Base-by-base conservation (phyloP, 768 basidiomycete species). In the Tulasnella sp. region DNA sequence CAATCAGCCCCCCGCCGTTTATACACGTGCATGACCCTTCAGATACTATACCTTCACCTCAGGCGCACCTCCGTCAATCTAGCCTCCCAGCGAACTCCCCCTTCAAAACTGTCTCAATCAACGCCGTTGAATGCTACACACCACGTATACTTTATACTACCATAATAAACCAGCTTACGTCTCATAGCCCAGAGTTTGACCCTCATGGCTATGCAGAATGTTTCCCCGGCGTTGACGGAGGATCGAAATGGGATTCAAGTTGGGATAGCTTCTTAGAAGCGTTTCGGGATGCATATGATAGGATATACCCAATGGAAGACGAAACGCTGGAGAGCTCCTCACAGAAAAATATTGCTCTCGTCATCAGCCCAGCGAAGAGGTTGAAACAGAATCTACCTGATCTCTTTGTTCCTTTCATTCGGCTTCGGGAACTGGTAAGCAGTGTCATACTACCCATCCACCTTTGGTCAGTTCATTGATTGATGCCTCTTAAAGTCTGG, bases 331-430 rank as follows among this genome's bases (percentile, higher is more conserved):
- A 11, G n/a, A 43, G 32, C n/a, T n/a, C n/a, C n/a, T n/a, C n/a
- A 23, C 27, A 13, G 11, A 72, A 55, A 52, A n/a, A 56, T 88
- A 64, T 79, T 85, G 9, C 72, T 90, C 34, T 38, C 43, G 71
- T 84, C 4, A 68, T 90, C 42, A 83, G 87, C 63, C 74, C 76
- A n/a, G 83, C 81, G 0, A 86, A 90, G 68, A 74, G 80, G 45
- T 69, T 90, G 61, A 80, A 75, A 62, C 82, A 83, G 29, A 73
- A 68, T 17, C 71, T 86, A 51, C 79, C 85, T 2, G 83, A 86
- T 26, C 67, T 88, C 1, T 58, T 89, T 1, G 81, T 86, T 9
- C 85, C 88, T 41, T 68, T 91, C 30, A 78, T 85, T 15, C 78
- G 87, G 51, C 72, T 91, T 27, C 73, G 80, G 3, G 88, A 91